A percentile compares a stretch with the other conserved stretches of the same genome.
Evolutionary conservation across 768 basidiomycete species (phyloP).

Genomic region (Mycena olivaceomarginata): DNA sequence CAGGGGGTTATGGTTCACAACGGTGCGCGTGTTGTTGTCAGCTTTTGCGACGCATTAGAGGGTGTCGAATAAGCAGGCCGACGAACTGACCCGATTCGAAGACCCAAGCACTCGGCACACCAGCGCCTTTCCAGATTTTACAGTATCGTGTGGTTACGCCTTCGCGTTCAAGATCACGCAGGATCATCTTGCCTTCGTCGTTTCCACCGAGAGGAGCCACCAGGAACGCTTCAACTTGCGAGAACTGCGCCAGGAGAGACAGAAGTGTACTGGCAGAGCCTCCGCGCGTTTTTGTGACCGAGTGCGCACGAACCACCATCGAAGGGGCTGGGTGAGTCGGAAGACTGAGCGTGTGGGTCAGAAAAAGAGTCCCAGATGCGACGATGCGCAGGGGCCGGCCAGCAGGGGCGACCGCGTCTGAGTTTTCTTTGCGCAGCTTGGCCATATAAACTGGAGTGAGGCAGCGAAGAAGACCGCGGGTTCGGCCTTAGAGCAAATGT

Average conservation of each 20-base stretch:
- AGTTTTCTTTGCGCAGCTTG: slow-evolving; percentile 66
- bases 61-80: slow-evolving; percentile 11
- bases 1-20: slow-evolving; percentile 92
- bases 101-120: slow-evolving; percentile 90
- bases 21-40: slow-evolving; percentile 77
- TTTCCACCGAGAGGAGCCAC: slow-evolving; percentile 86
- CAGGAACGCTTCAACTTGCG: slow-evolving; percentile 78
- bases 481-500: too few species aligned
- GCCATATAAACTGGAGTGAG: slow-evolving; percentile 57
- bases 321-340: slow-evolving; percentile 76
- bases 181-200: slow-evolving; percentile 78
- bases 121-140: slow-evolving; percentile 82
- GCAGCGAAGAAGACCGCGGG: background rate
- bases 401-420: slow-evolving; percentile 53
- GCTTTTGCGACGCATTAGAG: slow-evolving; percentile 55
- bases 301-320: slow-evolving; percentile 80
- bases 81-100: slow-evolving; percentile 76
- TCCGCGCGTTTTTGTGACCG: slow-evolving; percentile 80
- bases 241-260: slow-evolving; percentile 83
- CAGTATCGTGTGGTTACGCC: slow-evolving; percentile 84
- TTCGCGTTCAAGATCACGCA: slow-evolving; percentile 78
- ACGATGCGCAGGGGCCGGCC: slow-evolving; percentile 78
- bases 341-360: slow-evolving; percentile 82
- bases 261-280: slow-evolving; percentile 85
- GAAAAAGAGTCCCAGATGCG: slow-evolving; percentile 87